Conservation (phyloP, 495 filamentous ascomycete genomes). For the Lasiosphaeria miniovina region DNA sequence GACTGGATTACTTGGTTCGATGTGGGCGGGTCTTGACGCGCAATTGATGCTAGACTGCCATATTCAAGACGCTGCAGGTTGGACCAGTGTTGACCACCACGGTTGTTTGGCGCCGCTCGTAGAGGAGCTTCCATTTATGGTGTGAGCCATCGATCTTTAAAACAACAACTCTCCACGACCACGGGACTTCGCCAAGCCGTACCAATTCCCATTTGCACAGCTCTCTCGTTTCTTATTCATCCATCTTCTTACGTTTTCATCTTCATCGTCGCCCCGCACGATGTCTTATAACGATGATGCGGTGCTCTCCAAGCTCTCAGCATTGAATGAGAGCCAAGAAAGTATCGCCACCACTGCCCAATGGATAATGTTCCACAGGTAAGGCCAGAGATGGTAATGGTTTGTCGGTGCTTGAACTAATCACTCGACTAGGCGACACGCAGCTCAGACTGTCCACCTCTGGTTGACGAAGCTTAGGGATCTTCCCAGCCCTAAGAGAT, state of each 20-base stretch:
- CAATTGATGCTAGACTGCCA: conserved; percentile 16
- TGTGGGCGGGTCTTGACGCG: conserved; percentile 2
- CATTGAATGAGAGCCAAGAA: conserved; percentile 93
- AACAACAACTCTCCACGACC: conserved; percentile 2
- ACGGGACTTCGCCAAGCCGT: not conserved
- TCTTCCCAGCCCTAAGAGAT: conserved; percentile 72
- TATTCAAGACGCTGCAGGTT: conserved; percentile 5
- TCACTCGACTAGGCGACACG: conserved; percentile 65
- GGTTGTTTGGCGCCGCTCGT: conserved; percentile 9
- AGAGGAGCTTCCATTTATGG: conserved; percentile 13
- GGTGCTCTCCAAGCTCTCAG: conserved; percentile 87
- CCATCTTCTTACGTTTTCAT: not conserved
- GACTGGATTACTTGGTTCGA: conserved; percentile 6
- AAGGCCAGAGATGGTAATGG: conserved; percentile 26
- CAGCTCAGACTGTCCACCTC: conserved; percentile 79
- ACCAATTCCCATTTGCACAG: not conserved
- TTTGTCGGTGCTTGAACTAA: conserved; percentile 8
- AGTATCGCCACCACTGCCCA: conserved; percentile 92
- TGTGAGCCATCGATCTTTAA: conserved; percentile 3
- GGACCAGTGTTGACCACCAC: conserved; percentile 4
- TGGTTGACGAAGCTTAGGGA: conserved; percentile 90
- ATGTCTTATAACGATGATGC: conserved; percentile 97
- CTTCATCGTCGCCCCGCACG: not conserved
- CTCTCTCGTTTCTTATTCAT: not conserved
- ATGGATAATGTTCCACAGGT: conserved; percentile 99